A percentile compares a stretch with the other conserved stretches of the same genome.
Conservation (phyloP, 192 early-diverging fungal species). For the Glomus cerebriforme region DNA sequence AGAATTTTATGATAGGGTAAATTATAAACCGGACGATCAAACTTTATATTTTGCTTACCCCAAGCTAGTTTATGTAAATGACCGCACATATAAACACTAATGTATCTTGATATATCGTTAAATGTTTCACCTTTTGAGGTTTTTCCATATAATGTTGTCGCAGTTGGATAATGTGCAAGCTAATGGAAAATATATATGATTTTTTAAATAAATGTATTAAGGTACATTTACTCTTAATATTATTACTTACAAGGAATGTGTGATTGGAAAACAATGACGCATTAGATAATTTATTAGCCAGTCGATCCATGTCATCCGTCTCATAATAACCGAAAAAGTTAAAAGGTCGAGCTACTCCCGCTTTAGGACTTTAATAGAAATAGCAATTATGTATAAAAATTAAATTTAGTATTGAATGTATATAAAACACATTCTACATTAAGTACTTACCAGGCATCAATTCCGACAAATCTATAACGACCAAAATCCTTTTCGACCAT, state of each 20-base stretch:
- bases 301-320: constrained; percentile 67
- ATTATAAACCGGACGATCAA: not conserved
- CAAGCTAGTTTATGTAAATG: constrained; percentile 79
- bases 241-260: constrained; percentile 64
- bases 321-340: constrained; percentile 92
- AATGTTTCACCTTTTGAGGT: constrained; percentile 62
- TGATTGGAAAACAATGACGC: constrained; percentile 49
- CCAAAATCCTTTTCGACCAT: constrained; percentile 68
- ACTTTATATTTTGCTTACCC: constrained; percentile 37
- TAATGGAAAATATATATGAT: constrained; percentile 47
- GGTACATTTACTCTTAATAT: not conserved
- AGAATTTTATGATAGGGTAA: not conserved
- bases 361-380: constrained; percentile 49
- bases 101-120: constrained; percentile 54
- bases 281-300: constrained; percentile 55
- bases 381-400: not conserved
- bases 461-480: constrained; percentile 80
- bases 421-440: not conserved
- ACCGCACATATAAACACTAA: constrained; percentile 83
- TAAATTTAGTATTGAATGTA: not conserved
- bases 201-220: constrained; percentile 7
- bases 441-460: constrained; percentile 70
- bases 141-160: constrained; percentile 73
- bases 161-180: constrained; percentile 79
- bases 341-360: constrained; percentile 76